Evolutionary conservation across 2,329 filamentous ascomycete species (phyloP), one percentile per base, ranked within the genome.

Genomic region (Colletotrichum sp.): DNA sequence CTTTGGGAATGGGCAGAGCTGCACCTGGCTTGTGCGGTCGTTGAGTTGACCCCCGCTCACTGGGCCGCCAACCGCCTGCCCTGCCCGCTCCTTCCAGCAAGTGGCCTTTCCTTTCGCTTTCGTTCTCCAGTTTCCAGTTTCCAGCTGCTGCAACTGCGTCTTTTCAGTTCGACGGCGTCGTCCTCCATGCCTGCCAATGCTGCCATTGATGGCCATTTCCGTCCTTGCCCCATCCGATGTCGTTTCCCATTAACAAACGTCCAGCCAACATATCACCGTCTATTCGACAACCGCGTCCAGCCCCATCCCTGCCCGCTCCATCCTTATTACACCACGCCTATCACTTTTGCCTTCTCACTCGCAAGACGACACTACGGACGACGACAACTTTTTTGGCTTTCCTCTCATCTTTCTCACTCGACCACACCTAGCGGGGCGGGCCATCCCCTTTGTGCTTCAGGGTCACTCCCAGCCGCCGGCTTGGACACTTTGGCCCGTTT

Each of bases 271-370:
- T 58, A 11, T 51, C 58, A 27, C 57, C 11, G 24, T 59, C 29
- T 51, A 65, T 73, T 73, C 59, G 70, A 69, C 59, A 6, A 8
- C 33, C 29, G n/a, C 70, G 47, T 29, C 15, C 66, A 54, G 54
- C 66, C n/a, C 31, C 36, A 65, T 57, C 70, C 70, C 66, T 66
- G 66, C 54, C 8, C 54, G 33, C 43, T 58, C 58, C 33, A 29
- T 69, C 47, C 13, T 63, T 57, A 64, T 8, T 24, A 47, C 13
- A 70, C 33, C 33, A 12, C n/a, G 29, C 38, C 9, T 51, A 63
- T 47, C 34, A 63, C 57, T 63, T 69, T 69, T 72, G 65, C 70
- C 70, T 72, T 72, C 65, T 69, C 31, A 72, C 65, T 72, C 38
- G 31, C 29, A 16, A 38, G 57, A 62, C 51, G n/a, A 66, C 24